Base-by-base conservation (phyloP, 75 land plant species). In the Selaginella moellendorffii region DNA sequence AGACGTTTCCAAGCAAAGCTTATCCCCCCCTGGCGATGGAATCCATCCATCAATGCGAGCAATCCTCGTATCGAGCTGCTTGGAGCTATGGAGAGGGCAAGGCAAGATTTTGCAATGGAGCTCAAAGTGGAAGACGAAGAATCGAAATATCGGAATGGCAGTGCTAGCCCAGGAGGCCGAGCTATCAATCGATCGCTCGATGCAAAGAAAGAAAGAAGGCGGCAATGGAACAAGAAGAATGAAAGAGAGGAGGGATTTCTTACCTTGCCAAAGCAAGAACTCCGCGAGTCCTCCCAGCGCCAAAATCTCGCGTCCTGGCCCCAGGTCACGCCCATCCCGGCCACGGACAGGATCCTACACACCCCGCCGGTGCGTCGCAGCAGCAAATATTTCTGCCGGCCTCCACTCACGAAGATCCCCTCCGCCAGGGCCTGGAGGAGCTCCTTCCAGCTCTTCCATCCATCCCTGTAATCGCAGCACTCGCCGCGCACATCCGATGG, bases 241-340 rank as follows among this genome's bases (percentile, higher is more conserved):
- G 14, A 5, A 36, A 36, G 46, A 36, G 46, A 36, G 5, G 46
- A 36, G 46, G 14, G 14, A 5, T 36, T 36, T 5, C 14, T 25
- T 52, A 73, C 75, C 71, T 68, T 68, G 24, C 59, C 31, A 31
- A 73, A 73, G 23, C 70, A 67, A 27, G 75, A 73, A 24, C 75
- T 73, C 53, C 65, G 63, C 5, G 65, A 62, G 27, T 51, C 56
- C 26, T 73, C 71, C 71, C 71, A 73, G 5, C 54, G 63, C 75
- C 75, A 73, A 54, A 68, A 68, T 14, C 75, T 9, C 18, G 65
- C 24, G 29, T 73, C 75, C 1, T 68, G 31, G n/a, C 71, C 71
- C 75, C 75, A 68, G 17, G 71, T 69, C 5, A 73, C 42, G 58
- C 60, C 46, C 75, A 68, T 73, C 23, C 54, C 70, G 28, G 71